phyloP scores from a whole-genome alignment of 129 eudicot species.

The Artemisia tridentata region DNA sequence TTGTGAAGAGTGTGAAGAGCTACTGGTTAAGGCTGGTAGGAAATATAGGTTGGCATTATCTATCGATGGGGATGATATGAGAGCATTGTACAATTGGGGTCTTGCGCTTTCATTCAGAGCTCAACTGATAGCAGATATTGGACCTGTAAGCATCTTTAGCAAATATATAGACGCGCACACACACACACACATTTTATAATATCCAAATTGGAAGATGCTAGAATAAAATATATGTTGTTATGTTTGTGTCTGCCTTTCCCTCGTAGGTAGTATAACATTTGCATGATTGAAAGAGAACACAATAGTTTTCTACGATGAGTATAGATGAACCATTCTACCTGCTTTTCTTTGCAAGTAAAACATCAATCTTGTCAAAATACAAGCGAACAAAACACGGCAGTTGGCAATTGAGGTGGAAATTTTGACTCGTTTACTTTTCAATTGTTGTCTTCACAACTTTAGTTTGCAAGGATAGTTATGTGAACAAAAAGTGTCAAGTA shows the following conservation, averaged over 20 bases:
- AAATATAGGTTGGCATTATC: conserved; percentile 79
- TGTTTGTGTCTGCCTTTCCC: background rate
- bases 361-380: no score
- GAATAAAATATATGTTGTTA: background rate
- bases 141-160: conserved; percentile 71
- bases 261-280: no score
- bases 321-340: no score
- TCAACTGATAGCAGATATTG: conserved; percentile 90
- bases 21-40: conserved; percentile 87
- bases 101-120: conserved; percentile 92
- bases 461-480: background rate
- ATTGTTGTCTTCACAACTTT: background rate
- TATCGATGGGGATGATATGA: conserved; percentile 86
- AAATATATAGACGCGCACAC: background rate
- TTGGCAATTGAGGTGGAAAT: no score
- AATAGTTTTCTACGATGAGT: no score
- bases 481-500: background rate
- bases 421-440: no score
- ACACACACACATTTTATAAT: conserved; percentile 1
- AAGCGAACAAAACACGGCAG: no score
- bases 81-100: conserved; percentile 98
- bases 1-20: conserved; percentile 97
- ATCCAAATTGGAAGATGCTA: background rate
- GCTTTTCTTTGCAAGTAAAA: no score
- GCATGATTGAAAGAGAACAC: no score